These are phyloP conservation scores for Xylaria sp. DNA, from an alignment of 2,329 filamentous ascomycete genomes.

Conservation along the genomic window DNA sequence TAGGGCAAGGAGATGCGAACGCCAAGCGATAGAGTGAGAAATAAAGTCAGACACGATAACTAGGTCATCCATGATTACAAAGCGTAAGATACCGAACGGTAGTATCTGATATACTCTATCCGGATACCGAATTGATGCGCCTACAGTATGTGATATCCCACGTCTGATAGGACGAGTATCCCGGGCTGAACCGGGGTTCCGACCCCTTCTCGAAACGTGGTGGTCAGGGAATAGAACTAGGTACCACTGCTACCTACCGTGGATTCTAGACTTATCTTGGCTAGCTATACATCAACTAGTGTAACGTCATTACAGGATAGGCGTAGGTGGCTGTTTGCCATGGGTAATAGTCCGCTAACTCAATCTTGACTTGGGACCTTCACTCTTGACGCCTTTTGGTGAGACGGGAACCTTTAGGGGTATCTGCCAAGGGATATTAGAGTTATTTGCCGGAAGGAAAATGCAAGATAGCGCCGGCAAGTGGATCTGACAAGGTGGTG, in stretches of 20 bases:
- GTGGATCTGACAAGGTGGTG: background rate
- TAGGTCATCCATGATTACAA: slow-evolving; percentile 13
- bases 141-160: background rate
- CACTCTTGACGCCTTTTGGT: background rate
- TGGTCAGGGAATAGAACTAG: slow-evolving; percentile 14
- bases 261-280: background rate
- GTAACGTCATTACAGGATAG: slow-evolving; percentile 5
- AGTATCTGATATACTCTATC: background rate
- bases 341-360: background rate
- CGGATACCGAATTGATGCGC: background rate
- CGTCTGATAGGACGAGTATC: background rate
- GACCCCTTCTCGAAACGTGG: slow-evolving; percentile 17
- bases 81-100: background rate
- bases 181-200: background rate
- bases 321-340: slow-evolving; percentile 12
- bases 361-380: background rate
- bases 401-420: background rate
- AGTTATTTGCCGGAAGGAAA: background rate
- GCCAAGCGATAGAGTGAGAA: slow-evolving; percentile 3
- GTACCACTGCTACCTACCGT: background rate
- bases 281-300: background rate
- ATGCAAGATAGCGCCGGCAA: background rate
- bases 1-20: background rate
- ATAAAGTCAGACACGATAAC: slow-evolving; percentile 3
- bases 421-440: background rate